Conservation (phyloP, 1,284 basidiomycete genomes). For the Hymenochaete sp. region DNA sequence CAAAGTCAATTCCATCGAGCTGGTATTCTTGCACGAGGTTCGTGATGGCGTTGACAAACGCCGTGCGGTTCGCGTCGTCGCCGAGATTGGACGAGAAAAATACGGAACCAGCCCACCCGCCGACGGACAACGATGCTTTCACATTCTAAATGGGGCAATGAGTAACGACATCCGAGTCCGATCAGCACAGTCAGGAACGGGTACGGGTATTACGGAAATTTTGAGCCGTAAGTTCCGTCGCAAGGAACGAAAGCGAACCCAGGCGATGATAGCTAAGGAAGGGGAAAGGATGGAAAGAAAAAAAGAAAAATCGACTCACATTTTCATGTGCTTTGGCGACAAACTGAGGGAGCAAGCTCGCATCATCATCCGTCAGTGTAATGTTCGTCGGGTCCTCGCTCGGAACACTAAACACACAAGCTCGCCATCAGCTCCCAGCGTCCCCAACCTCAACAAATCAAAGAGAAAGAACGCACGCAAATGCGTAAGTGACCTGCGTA, state of each 20-base stretch:
- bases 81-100: constrained; percentile 73
- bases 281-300: not conserved
- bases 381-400: constrained; percentile 37
- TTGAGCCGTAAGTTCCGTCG: too few species aligned
- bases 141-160: constrained; percentile 36
- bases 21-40: constrained; percentile 53
- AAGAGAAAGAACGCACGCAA: constrained; percentile 38
- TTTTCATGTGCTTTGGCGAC: constrained; percentile 44
- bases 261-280: too few species aligned
- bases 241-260: too few species aligned
- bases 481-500: constrained; percentile 55
- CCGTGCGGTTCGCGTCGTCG: constrained; percentile 48
- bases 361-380: constrained; percentile 35
- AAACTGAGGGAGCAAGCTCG: constrained; percentile 39
- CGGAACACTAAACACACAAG: constrained; percentile 32
- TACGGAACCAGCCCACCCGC: constrained; percentile 78
- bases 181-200: too few species aligned
- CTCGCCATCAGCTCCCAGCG: not conserved
- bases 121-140: constrained; percentile 72
- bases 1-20: constrained; percentile 81
- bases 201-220: too few species aligned
- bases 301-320: constrained; percentile 32
- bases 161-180: constrained; percentile 4
- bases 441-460: not conserved
- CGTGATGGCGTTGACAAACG: constrained; percentile 60